These are phyloP conservation scores for Nakazawaea molendinolei DNA, from an alignment of 805 yeast species.

Conservation along the genomic window DNA sequence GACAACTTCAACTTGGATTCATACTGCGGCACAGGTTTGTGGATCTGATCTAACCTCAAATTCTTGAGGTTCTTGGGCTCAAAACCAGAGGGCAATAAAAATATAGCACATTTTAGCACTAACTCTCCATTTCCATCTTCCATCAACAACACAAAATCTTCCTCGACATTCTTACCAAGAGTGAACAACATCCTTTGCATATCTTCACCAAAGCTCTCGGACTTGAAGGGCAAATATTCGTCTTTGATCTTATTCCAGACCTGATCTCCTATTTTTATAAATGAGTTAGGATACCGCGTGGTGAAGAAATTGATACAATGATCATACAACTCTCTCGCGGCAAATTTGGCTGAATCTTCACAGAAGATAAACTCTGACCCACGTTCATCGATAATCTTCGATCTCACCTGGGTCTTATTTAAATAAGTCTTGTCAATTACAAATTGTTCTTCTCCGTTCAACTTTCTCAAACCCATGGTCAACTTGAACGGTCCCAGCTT, in stretches of 20 bases:
- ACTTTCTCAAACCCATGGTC: constrained; percentile 54
- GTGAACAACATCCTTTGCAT: constrained; percentile 13
- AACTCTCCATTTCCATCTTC: constrained; percentile 41
- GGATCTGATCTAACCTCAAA: constrained; percentile 45
- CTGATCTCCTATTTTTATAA: neutral
- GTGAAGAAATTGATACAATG: constrained; percentile 19
- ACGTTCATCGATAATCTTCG: constrained; percentile 24
- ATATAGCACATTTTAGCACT: constrained; percentile 45
- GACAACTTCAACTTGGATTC: constrained; percentile 40
- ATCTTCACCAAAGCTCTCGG: constrained; percentile 5
- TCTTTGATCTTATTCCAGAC: constrained; percentile 32
- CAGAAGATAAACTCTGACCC: constrained; percentile 27
- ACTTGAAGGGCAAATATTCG: constrained; percentile 29
- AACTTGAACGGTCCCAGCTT: constrained; percentile 43
- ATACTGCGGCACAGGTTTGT: constrained; percentile 61
- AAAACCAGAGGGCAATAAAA: constrained; percentile 70
- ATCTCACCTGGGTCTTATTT: constrained; percentile 33
- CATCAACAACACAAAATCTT: constrained; percentile 51
- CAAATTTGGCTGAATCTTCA: constrained; percentile 24
- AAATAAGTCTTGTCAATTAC: constrained; percentile 56
- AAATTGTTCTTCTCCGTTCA: constrained; percentile 48
- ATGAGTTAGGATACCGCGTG: constrained; percentile 2
- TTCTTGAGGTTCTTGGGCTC: constrained; percentile 35
- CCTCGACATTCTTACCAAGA: constrained; percentile 38
- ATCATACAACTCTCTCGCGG: constrained; percentile 46